Evolutionary conservation across 1,139 yeast genomes (phyloP), one percentile per base, ranked within the genome.

Genomic region (Suhomyces taliae): DNA sequence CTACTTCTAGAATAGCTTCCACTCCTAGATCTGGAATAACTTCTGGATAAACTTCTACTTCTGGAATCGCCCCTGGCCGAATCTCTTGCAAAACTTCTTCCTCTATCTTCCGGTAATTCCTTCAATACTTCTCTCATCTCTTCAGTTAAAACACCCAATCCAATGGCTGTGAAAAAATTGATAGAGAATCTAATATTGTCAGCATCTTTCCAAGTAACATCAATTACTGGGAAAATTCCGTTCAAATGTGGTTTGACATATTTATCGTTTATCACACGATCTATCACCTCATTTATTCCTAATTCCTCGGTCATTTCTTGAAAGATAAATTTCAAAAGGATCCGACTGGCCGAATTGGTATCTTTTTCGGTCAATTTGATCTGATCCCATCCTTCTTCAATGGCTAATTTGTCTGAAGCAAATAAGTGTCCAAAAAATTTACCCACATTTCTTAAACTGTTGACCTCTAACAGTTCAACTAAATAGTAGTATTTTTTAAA

Each of bases 111-210:
- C 0, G 79, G 76, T 34, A 76, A 54, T 29, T 59, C 58, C 45
- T 64, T 58, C 50, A 88, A 68, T 11, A 71, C 74, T 9, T 71
- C 76, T 66, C 99, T 78, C 95, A 90, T 87, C 9, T 71, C 79
- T 41, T 90, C 96, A 0, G 98, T 91, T 49, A 93, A 62, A 2
- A 79, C 76, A 41, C 98, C 98, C 45, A 91, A 65, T 0, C 96
- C 96, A 55, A 93, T 90, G 1, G 97, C 97, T 0, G 98, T 91
- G 66, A 91, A 93, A 62, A 78, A 93, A 60, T 93, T 93, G 61
- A 91, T 90, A 2, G 96, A 80, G 62, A 90, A 93, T 49, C 95
- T 70, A 10, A 85, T 69, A 48, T 83, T 74, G n/a, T 85, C 89
- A 0, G 78, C 71, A 53, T 78, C 75, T 24, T 43, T 69, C 71